Evolutionary conservation across 2,329 filamentous ascomycete species (phyloP), one percentile per base, ranked within the genome.

Genomic region (Colletotrichum orbiculare): DNA sequence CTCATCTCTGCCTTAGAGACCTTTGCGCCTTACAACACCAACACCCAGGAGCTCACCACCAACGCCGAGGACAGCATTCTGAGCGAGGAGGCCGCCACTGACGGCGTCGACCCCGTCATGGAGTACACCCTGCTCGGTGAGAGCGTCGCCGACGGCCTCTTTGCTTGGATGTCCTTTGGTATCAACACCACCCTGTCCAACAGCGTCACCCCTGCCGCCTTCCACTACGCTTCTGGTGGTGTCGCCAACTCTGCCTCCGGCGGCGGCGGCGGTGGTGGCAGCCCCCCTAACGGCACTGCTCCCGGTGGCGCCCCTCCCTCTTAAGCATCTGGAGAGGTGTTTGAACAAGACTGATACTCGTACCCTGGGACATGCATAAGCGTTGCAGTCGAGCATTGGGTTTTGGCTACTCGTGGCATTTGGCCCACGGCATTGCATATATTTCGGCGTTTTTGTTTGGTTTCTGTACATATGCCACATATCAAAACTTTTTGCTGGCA

Each of bases 111-210:
- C 70, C 88, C 87, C 0, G 80, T 89, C 70, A 77, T 87, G 64
- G 81, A 89, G 71, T 88, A 87, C 69, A 80, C 84, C 11, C 77
- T 83, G 12, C 79, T 90, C 2, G 86, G 87, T 8, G 81, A 88
- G 47, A 73, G 76, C 39, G 71, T 85, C 10, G 67, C 74, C 4
- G 83, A 87, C 54, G 85, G 85, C 42, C 69, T 87, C 38, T 76
- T 88, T 56, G 81, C 78, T 8, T 88, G 85, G 84, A 81, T 87
- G 64, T 78, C 79, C 4, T 75, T 87, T 46, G 85, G 81, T 6
- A 78, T 87, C 50, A 81, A 85, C 69, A 64, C 72, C 8, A 74
- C 68, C 17, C 43, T 41, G 10, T 57, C 63, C n/a, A 49, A 45
- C 42, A 37, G 47, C 33, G 67, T 77, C 34, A 73, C 67, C 8